Conservation (phyloP, 75 land plant genomes). For the Cupressus sempervirens region DNA sequence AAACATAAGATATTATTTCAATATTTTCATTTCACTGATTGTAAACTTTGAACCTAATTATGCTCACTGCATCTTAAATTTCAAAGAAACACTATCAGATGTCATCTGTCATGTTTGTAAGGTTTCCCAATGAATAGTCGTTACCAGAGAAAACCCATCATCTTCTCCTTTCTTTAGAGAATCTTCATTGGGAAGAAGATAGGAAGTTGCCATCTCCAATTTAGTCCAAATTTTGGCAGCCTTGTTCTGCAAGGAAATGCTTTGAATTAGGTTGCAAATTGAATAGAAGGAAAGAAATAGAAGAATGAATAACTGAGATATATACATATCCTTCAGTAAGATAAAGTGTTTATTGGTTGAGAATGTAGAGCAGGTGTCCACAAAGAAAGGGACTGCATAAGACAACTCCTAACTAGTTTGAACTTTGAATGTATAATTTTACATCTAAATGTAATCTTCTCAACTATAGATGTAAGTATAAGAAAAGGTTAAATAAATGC, state of each 20-base stretch:
- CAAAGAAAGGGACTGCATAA: not conserved
- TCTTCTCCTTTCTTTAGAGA: slow-evolving; percentile 77
- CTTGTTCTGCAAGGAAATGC: slow-evolving; percentile 38
- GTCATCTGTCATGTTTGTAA: not conserved
- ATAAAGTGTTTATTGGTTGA: not conserved
- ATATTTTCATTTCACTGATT: not conserved
- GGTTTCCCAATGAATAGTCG: not conserved
- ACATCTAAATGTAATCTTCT: not conserved
- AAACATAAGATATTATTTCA: not conserved
- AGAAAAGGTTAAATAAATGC: not conserved
- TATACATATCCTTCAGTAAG: not conserved
- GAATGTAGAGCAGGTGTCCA: not conserved
- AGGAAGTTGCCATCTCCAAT: slow-evolving; percentile 96
- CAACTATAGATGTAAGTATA: not conserved
- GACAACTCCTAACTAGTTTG: not conserved
- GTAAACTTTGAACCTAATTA: not conserved
- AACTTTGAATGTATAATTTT: not conserved
- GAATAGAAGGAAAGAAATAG: not conserved
- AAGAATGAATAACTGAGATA: not conserved
- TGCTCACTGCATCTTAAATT: not conserved
- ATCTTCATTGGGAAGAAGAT: slow-evolving; percentile 80
- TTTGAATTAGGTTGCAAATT: not conserved
- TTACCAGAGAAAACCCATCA: slow-evolving; percentile 86
- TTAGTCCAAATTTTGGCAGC: slow-evolving; percentile 95
- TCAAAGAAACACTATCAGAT: not conserved